Evolutionary conservation across 164 flowering plant genomes (phyloP), one percentile per base, ranked within the genome.

Genomic region (Liquidambar formosana): DNA sequence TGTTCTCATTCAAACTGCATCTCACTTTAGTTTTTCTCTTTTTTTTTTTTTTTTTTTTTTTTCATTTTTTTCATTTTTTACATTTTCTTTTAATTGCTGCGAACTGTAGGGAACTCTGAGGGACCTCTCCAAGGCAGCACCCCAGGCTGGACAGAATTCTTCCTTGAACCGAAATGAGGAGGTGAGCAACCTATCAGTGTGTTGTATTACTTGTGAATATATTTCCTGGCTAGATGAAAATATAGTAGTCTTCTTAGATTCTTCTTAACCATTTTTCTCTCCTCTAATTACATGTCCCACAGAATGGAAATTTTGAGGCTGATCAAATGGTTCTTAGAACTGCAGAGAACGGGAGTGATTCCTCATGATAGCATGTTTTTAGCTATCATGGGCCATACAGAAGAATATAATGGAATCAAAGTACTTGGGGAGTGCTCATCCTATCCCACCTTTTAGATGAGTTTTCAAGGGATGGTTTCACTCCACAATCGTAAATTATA

Each of bases 91-190:
- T 54, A 65, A 44, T 48, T 26, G 33, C 57, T 10, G 23, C 59
- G 23, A 38, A 61, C 49, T 68, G n/a, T 52, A 84, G 88, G 88
- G 88, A 69, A 80, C 85, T 66, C 54, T 84, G 70, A 80, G 82
- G 73, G 85, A 84, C 71, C 85, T 82, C 57, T 78, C 88, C 13
- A 84, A 77, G 72, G 79, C 81, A 57, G 73, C 79, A 45, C 60
- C 66, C 33, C 79, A 46, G 11, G 38, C 59, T 26, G 83, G 76
- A 66, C 80, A 61, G 13, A 76, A 48, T 57, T 43, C 77, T 52
- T 64, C 72, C 38, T 47, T 73, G 23, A 78, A 51, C 58, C 71
- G 70, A 61, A 76, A 44, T 66, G 81, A 66, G 44, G 80, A 73
- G 80, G 81, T 76, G 44, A 66, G 56, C 48, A 57, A n/a, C n/a